These are phyloP conservation scores for Tetrahymena elliotti DNA, from an alignment of 73 alveolate genomes.

Conservation along the genomic window DNA sequence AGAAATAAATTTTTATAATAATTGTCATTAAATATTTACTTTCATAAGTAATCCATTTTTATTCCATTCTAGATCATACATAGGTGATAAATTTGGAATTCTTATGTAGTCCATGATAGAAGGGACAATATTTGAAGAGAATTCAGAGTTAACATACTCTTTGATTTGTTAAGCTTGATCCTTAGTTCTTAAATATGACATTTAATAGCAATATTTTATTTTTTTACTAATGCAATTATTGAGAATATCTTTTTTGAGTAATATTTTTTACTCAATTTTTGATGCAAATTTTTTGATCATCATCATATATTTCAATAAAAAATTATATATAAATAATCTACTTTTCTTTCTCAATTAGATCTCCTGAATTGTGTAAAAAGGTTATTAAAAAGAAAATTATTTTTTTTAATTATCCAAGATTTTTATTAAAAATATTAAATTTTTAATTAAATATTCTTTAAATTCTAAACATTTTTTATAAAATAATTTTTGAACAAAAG, in stretches of 20 bases:
- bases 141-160: not conserved
- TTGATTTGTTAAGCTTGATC: not conserved
- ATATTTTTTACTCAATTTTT: not conserved
- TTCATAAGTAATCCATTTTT: conserved; percentile 43
- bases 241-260: not conserved
- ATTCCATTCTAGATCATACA: conserved; percentile 51
- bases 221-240: not conserved
- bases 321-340: too few relatives aligned
- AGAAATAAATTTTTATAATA: not conserved
- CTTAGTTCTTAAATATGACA: not conserved
- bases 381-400: too few relatives aligned
- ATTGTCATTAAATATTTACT: conserved; percentile 14
- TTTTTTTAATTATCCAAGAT: too few relatives aligned
- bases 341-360: too few relatives aligned
- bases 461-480: too few relatives aligned
- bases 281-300: not conserved
- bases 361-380: too few relatives aligned
- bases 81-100: conserved; percentile 59
- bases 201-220: not conserved
- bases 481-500: too few relatives aligned
- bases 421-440: too few relatives aligned
- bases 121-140: conserved; percentile 12
- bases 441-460: too few relatives aligned
- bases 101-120: conserved; percentile 48
- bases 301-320: not conserved